Evolutionary conservation across 257 asterid species (phyloP), one percentile per base, ranked within the genome.

Genomic region (Cinchona pubescens): DNA sequence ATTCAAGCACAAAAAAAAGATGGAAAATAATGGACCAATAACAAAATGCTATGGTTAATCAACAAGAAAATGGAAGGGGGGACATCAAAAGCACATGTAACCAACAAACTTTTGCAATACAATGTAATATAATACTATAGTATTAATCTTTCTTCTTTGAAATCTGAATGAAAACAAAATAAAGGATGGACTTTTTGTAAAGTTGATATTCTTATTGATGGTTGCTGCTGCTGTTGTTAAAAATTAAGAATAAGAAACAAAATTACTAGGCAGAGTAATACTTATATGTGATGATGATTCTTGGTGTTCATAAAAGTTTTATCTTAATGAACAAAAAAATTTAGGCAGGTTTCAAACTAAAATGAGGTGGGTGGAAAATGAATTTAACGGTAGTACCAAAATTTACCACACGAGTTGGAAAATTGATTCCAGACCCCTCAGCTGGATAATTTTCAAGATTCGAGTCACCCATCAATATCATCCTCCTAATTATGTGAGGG

Each of bases 31-130:
- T n/a, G n/a, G n/a, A n/a, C n/a, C n/a, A n/a, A n/a, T n/a, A n/a
- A n/a, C n/a, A n/a, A n/a, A n/a, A n/a, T n/a, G n/a, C n/a, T n/a
- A n/a, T n/a, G n/a, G n/a, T n/a, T n/a, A n/a, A n/a, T n/a, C n/a
- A n/a, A n/a, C n/a, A n/a, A n/a, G n/a, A n/a, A n/a, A n/a, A n/a
- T n/a, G n/a, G n/a, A n/a, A 21, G 32, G 8, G 38, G 85, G 85
- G 86, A 76, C 83, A 79, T 76, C 80, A 81, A 80, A 75, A 64
- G 88, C 93, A 86, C 86, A 90, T 90, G 89, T 77, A 78, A 75
- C 79, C 93, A 81, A 87, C 91, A 86, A 78, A 84, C 60, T 65
- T 78, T 74, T 70, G 70, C 66, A 79, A 76, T 75, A 74, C 71
- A 78, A 63, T 46, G 75, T 72, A 65, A 55, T 49, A 49, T 68